Evolutionary conservation across 2,329 filamentous ascomycete genomes (phyloP).

Genomic region (Pseudocercospora crystallina): DNA sequence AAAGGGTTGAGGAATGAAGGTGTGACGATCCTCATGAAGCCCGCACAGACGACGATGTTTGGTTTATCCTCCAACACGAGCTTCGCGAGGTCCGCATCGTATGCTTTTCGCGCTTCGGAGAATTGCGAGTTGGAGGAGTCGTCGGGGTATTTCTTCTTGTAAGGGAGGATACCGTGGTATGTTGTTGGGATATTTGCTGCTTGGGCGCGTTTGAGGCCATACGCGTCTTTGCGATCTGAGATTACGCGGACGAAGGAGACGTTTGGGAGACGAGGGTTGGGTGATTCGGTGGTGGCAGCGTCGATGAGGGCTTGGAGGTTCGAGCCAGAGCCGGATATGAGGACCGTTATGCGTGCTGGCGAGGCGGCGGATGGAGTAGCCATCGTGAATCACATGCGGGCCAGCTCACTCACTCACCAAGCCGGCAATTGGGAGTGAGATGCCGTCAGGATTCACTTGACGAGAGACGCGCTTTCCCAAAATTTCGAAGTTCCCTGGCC

Average conservation of each 20-base stretch:
- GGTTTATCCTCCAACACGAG: conserved; percentile 66
- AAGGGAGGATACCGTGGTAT: conserved; percentile 78
- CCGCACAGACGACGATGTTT: conserved; percentile 75
- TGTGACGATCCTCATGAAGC: conserved; percentile 84
- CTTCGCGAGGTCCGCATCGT: conserved; percentile 72
- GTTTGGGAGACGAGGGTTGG: conserved; percentile 46
- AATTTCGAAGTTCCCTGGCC: not conserved
- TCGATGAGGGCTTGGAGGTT: conserved; percentile 79
- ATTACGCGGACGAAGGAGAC: conserved; percentile 63
- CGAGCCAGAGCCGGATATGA: conserved; percentile 70
- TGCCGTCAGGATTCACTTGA: too few species aligned
- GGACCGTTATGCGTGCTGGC: conserved; percentile 32
- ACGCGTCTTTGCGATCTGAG: conserved; percentile 64
- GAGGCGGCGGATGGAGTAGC: not conserved
- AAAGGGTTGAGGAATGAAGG: conserved; percentile 69
- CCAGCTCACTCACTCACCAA: too few species aligned
- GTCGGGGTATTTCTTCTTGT: conserved; percentile 67
- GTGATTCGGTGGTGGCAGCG: conserved; percentile 43
- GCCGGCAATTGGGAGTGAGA: too few species aligned
- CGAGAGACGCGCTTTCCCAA: too few species aligned
- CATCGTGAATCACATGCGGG: not conserved
- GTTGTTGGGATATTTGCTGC: conserved; percentile 66
- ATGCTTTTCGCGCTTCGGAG: conserved; percentile 59
- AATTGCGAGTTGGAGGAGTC: conserved; percentile 44
- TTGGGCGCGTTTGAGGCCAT: conserved; percentile 62